Evolutionary conservation across 192 early-diverging fungal genomes (phyloP).

Genomic region (Podochytrium sp.): DNA sequence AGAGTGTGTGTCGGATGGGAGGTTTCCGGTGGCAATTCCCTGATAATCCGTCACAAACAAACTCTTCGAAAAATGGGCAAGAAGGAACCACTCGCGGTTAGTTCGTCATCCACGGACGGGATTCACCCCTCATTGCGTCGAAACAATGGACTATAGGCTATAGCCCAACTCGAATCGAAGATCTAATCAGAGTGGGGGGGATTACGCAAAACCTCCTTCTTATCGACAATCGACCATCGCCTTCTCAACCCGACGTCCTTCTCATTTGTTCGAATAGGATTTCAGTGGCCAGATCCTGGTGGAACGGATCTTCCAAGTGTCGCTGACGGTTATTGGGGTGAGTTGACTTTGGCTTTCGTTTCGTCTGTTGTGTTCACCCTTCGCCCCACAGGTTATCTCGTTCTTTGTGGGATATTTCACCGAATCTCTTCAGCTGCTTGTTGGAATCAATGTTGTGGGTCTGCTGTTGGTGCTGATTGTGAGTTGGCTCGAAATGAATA

Average conservation of each 20-base stretch:
- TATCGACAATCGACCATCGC: too few relatives aligned
- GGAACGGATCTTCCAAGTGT: conserved; percentile 13
- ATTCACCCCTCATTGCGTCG: neutral
- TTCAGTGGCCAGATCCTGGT: conserved; percentile 23
- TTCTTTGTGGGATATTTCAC: conserved; percentile 14
- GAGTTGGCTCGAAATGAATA: too few relatives aligned
- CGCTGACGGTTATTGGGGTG: conserved; percentile 16
- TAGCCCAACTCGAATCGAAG: too few relatives aligned
- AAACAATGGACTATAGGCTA: too few relatives aligned
- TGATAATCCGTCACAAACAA: too few relatives aligned
- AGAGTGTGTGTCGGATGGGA: too few relatives aligned
- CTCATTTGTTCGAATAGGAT: conserved; percentile 2
- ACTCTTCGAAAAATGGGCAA: conserved; percentile 10
- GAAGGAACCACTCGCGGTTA: conserved; percentile 13
- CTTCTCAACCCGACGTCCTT: neutral
- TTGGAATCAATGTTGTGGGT: conserved; percentile 15
- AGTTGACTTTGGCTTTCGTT: neutral
- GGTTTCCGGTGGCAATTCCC: too few relatives aligned
- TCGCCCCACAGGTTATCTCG: neutral
- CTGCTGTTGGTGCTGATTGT: conserved; percentile 12
- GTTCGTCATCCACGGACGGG: neutral
- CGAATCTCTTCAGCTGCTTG: conserved; percentile 12
- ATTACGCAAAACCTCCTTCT: too few relatives aligned
- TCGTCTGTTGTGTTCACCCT: neutral
- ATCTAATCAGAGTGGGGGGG: too few relatives aligned